These are phyloP conservation scores for Neurospora crassa DNA, from an alignment of 2,329 filamentous ascomycete genomes.

Conservation along the genomic window DNA sequence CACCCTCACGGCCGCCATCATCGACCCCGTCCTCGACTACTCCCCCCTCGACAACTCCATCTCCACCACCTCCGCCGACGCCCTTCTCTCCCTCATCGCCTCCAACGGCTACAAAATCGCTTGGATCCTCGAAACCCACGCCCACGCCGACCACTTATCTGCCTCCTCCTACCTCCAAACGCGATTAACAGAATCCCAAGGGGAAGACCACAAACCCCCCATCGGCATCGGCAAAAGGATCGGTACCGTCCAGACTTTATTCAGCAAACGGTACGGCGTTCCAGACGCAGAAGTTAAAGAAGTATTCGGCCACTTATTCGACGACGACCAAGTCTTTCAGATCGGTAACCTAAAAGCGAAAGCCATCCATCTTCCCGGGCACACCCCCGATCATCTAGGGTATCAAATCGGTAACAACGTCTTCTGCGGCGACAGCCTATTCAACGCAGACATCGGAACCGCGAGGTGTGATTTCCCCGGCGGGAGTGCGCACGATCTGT, in stretches of 20 bases:
- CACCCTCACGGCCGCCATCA: conserved; percentile 41
- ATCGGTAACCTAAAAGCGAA: conserved; percentile 36
- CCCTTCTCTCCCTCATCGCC: conserved; percentile 33
- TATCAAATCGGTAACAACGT: conserved; percentile 39
- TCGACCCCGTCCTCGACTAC: conserved; percentile 54
- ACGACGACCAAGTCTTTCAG: conserved; percentile 42
- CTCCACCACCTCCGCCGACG: conserved; percentile 42
- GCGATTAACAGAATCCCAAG: conserved; percentile 27
- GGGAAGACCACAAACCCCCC: conserved; percentile 20
- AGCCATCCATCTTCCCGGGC: conserved; percentile 47
- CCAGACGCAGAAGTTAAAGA: conserved; percentile 29
- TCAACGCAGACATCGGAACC: conserved; percentile 41
- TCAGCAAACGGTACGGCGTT: conserved; percentile 39
- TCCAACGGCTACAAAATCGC: conserved; percentile 37
- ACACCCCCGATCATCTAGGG: conserved; percentile 51
- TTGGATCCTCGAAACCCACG: conserved; percentile 52
- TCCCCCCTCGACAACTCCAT: conserved; percentile 32
- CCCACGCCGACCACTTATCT: conserved; percentile 51
- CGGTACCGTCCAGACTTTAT: conserved; percentile 37
- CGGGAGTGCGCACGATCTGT: conserved; percentile 35
- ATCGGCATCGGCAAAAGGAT: conserved; percentile 50
- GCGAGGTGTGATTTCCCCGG: conserved; percentile 47
- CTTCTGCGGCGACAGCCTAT: conserved; percentile 45
- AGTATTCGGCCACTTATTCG: conserved; percentile 43
- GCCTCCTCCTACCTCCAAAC: conserved; percentile 48